Percentiles rank a stretch among this genome's conserved stretches.
Conservation (phyloP, 208 protist genomes). For the Trypanosoma lewisi region DNA sequence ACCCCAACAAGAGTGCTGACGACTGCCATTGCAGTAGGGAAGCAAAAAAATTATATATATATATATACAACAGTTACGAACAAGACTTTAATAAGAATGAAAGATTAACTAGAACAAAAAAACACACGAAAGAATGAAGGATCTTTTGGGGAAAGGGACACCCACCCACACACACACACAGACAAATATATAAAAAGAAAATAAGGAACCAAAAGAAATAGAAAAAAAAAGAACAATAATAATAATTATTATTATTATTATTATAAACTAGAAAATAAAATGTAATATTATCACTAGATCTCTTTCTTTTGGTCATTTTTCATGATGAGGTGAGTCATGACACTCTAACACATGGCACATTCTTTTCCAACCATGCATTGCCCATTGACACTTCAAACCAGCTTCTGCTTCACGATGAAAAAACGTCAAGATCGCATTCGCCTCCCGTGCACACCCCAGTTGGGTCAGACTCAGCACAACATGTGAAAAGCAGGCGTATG, state of each 20-base stretch:
- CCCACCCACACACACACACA: too few relatives aligned
- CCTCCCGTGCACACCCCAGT: slow-evolving; percentile 40
- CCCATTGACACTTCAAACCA: slow-evolving; percentile 18
- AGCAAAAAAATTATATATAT: neutral
- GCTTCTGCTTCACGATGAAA: slow-evolving; percentile 37
- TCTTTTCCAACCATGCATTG: slow-evolving; percentile 16
- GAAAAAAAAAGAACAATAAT: slow-evolving; percentile 5
- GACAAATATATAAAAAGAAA: too few relatives aligned
- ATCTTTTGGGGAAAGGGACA: too few relatives aligned
- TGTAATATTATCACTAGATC: neutral
- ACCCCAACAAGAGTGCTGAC: slow-evolving; percentile 73
- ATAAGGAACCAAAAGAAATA: too few relatives aligned
- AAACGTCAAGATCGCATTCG: slow-evolving; percentile 38
- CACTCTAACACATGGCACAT: slow-evolving; percentile 5
- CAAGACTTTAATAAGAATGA: neutral
- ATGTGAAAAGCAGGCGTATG: slow-evolving; percentile 39
- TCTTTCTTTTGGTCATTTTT: neutral
- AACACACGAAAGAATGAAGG: slow-evolving; percentile 14
- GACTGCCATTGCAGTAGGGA: slow-evolving; percentile 43
- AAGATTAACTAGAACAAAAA: slow-evolving; percentile 12
- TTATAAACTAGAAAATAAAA: slow-evolving; percentile 1
- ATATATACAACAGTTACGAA: neutral
- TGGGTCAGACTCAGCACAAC: slow-evolving; percentile 46
- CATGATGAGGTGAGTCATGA: slow-evolving; percentile 4
- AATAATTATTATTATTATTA: too few relatives aligned